These are phyloP conservation scores for Zarea fungicola DNA, from an alignment of 2,329 filamentous ascomycete species.

Conservation along the genomic window DNA sequence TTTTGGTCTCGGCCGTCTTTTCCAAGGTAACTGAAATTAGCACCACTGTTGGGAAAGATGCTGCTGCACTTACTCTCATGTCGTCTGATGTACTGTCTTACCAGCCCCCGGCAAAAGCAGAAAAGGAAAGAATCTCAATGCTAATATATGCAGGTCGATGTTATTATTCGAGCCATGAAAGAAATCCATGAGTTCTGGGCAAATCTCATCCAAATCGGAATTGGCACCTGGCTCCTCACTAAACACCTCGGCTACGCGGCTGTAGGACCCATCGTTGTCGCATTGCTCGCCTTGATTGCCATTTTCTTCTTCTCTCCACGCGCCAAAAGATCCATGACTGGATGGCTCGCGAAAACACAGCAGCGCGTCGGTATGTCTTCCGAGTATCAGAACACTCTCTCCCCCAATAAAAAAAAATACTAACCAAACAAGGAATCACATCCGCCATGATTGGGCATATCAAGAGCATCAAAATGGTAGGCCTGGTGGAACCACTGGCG, in stretches of 20 bases:
- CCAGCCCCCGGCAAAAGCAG: too few species aligned
- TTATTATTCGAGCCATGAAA: constrained; percentile 30
- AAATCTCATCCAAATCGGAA: constrained; percentile 28
- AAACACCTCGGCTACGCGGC: constrained; percentile 30
- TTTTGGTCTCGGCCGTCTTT: constrained; percentile 30
- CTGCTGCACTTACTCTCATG: constrained; percentile 36
- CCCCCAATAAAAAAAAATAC: neutral
- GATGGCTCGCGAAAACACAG: constrained; percentile 22
- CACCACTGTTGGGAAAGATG: constrained; percentile 24
- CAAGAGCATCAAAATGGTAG: constrained; percentile 39
- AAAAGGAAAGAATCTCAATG: neutral
- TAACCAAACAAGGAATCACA: constrained; percentile 20
- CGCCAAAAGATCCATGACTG: constrained; percentile 25
- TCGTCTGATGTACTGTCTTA: constrained; percentile 29
- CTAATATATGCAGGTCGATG: constrained; percentile 26
- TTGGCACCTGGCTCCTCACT: constrained; percentile 29
- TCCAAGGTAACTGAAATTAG: constrained; percentile 27
- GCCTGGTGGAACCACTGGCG: constrained; percentile 28
- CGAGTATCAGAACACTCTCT: too few species aligned
- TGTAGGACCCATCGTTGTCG: constrained; percentile 28
- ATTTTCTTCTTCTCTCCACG: constrained; percentile 24
- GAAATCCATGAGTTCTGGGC: constrained; percentile 34
- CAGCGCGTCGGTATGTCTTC: constrained; percentile 23
- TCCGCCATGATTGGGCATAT: constrained; percentile 33
- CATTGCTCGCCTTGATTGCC: constrained; percentile 21